Conservation (phyloP, 306 rosid genomes). For the Quercus engelmannii region DNA sequence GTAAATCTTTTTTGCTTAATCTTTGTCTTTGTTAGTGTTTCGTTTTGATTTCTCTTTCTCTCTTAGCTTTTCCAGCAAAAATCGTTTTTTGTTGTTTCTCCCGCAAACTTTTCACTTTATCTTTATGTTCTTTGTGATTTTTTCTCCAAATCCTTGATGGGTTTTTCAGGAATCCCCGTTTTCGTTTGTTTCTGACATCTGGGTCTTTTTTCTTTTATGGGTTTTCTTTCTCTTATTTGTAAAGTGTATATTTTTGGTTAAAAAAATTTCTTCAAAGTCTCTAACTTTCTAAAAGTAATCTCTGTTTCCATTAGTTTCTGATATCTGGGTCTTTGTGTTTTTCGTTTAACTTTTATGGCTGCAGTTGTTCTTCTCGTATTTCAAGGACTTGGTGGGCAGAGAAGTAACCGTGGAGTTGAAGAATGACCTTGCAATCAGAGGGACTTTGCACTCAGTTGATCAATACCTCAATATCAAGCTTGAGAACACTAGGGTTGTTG, state of each 20-base stretch:
- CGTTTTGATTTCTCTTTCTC: no score
- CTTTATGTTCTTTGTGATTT: no score
- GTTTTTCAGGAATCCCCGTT: no score
- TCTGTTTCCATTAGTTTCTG: neutral
- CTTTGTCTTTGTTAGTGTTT: no score
- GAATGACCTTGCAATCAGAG: constrained; percentile 93
- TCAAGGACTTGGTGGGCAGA: constrained; percentile 95
- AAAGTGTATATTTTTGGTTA: neutral
- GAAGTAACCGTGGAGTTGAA: constrained; percentile 97
- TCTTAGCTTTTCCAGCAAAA: no score
- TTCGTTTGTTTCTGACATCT: neutral
- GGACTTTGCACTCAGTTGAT: constrained; percentile 94
- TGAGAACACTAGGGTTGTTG: constrained; percentile 95
- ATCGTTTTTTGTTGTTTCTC: no score
- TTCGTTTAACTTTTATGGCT: constrained; percentile 3
- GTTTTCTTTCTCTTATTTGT: neutral
- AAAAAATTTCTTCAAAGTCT: neutral
- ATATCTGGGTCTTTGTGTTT: neutral
- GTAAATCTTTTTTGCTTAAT: no score
- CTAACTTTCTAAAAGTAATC: neutral
- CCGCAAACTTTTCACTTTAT: no score
- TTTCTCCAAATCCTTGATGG: no score
- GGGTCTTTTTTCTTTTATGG: neutral
- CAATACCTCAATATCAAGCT: constrained; percentile 97
- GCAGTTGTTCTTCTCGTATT: constrained; percentile 96